Conservation (phyloP, 805 yeast genomes). For the Clavispora phyllophila region DNA sequence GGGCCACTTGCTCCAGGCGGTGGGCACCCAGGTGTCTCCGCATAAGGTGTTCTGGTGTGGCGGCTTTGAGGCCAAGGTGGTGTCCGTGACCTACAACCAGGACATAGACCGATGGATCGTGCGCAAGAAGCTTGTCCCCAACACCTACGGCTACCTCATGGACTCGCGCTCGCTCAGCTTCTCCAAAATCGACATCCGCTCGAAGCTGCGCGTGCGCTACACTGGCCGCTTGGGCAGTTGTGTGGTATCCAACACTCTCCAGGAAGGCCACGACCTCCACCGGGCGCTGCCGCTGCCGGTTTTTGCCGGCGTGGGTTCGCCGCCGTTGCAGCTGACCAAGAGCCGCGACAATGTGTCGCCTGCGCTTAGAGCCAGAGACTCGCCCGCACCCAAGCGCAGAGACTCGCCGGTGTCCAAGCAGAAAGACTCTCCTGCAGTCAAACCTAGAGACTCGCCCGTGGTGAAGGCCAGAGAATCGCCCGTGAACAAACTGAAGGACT, state of each 20-base stretch:
- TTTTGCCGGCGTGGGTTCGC: background rate
- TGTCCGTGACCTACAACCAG: slow-evolving; percentile 19
- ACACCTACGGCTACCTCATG: slow-evolving; percentile 53
- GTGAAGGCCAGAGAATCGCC: background rate
- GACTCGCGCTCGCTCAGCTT: slow-evolving; percentile 49
- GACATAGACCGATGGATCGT: slow-evolving; percentile 30
- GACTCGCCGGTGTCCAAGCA: background rate
- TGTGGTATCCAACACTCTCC: slow-evolving; percentile 22
- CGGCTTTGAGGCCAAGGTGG: slow-evolving; percentile 48
- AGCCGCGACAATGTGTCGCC: background rate
- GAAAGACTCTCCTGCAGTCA: background rate
- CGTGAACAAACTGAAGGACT: background rate
- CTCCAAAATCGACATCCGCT: slow-evolving; percentile 32
- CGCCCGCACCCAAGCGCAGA: background rate
- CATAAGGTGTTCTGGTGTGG: slow-evolving; percentile 61
- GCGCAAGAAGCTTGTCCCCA: slow-evolving; percentile 42
- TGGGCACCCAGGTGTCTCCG: slow-evolving; percentile 47
- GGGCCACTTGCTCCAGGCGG: slow-evolving; percentile 45
- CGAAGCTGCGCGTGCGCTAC: slow-evolving; percentile 14
- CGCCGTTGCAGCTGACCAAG: background rate
- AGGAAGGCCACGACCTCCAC: slow-evolving; percentile 1
- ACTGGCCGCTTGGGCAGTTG: slow-evolving; percentile 31
- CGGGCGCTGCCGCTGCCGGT: background rate
- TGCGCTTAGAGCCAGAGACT: background rate
- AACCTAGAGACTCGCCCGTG: background rate